Evolutionary conservation across 116 monocot genomes (phyloP), one percentile per base, ranked within the genome.

Genomic region (Iris pallida): DNA sequence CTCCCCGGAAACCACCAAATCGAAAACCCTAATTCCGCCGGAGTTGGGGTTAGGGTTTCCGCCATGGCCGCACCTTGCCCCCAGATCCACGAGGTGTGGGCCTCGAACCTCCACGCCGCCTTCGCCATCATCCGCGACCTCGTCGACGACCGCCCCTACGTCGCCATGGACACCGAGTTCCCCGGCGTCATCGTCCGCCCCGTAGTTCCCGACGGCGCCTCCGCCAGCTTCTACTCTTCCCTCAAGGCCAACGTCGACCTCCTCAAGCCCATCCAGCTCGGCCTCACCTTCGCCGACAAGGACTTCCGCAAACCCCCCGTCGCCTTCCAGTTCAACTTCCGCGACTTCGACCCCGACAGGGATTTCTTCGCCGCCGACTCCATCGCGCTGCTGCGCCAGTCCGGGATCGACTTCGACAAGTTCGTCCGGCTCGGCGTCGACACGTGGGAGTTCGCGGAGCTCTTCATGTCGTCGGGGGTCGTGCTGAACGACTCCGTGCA

Each of bases 291-390:
- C 71, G 60, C 71, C 51, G 71, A 71, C 47, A n/a, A 47, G 7
- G 14, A 15, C 9, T 47, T 47, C 41, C 16, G n/a, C 61, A 59
- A 61, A 51, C 71, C 46, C 5, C 12, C 15, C 53, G 8, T 67
- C 60, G 71, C 61, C 18, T 71, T 46, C 48, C 71, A 71, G 61
- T 71, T 71, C 71, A 71, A 71, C 71, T 71, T 71, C 61, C 61
- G 71, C 59, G 71, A 71, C 60, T 71, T 71, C 30, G 71, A 71
- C 30, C 60, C 61, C 17, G 5, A 19, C 7, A 30, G 7, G 12
- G 71, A 71, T 49, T 12, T 71, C 15, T 71, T 46, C 52, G 60
- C 71, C 52, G n/a, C 71, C 12, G 71, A 71, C 19, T 71, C 71
- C 42, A 61, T 71, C 41, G 60, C 48, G 58, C 71, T 71, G 9